Evolutionary conservation across 148 eudicot species (phyloP).

Genomic region (Rhododendron kiyosumense): DNA sequence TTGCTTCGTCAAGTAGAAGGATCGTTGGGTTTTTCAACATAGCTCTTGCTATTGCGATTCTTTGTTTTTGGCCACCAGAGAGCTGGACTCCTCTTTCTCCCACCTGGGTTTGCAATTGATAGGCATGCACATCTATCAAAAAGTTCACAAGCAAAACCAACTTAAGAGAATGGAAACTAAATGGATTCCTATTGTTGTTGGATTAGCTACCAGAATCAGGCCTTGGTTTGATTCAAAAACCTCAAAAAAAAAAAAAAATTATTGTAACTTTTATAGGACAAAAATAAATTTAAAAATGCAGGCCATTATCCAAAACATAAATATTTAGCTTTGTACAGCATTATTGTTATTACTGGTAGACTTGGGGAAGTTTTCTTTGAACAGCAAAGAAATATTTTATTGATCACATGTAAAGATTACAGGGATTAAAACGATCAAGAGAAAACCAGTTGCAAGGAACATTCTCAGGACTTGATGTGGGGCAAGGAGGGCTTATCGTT

Average conservation of each 20-base stretch:
- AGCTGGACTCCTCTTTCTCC: conserved; percentile 98
- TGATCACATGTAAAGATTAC: too few relatives aligned
- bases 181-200: background rate
- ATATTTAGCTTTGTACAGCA: background rate
- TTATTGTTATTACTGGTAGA: background rate
- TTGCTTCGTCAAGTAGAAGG: conserved; percentile 95
- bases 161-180: background rate
- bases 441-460: too few relatives aligned
- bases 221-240: background rate
- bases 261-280: background rate
- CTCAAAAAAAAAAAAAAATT: background rate
- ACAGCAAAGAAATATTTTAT: too few relatives aligned
- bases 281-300: too few relatives aligned
- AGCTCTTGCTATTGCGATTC: conserved; percentile 98
- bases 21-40: conserved; percentile 96
- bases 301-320: too few relatives aligned
- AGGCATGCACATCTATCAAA: background rate
- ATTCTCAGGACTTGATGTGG: too few relatives aligned
- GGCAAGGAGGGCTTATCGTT: too few relatives aligned
- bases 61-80: conserved; percentile 96
- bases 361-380: background rate
- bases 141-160: background rate
- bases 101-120: conserved; percentile 36
- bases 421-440: too few relatives aligned
- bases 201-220: background rate